Base-by-base conservation (phyloP, 2,329 filamentous ascomycete genomes). In the Verticillium nonalfalfae region DNA sequence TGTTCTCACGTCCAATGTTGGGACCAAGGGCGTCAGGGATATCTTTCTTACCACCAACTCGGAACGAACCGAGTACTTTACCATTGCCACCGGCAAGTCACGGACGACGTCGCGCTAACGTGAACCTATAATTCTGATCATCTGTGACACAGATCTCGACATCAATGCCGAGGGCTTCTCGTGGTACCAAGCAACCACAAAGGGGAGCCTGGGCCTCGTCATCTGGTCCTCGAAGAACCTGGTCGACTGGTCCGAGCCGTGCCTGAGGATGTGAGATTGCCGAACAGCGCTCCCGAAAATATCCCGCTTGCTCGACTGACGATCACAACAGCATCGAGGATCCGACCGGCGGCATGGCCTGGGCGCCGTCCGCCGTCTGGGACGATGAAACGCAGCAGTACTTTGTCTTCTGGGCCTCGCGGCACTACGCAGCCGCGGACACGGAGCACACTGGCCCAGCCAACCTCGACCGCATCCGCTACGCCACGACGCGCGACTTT, bases 401-500 rank as follows among this genome's bases (percentile, higher is more conserved):
- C 68, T 75, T 78, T 18, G 75, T 82, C 56, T 79, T 80, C 68
- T 83, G 80, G 81, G 72, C 81, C 0, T 75, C 75, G 7, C 74
- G 77, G 14, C 70, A 77, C 50, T 84, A 82, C 66, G 66, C 69
- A 1, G 59, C 73, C 2, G 73, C 71, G 15, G 81, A 84, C 61
- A 66, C 76, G 0, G 64, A 68, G 0, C 81, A 84, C 63, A 78
- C 74, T 0, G 81, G 81, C 2, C 65, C 66, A 0, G 74, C 79
- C 0, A 72, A 66, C 7, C 68, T 75, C 0, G 76, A 76, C 59
- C 68, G 71, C 7, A 82, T 83, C 59, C 78, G 81, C 33, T 81
- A 81, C 64, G 77, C 81, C 2, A 77, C 79, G 14, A 84, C 81
- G 1, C 73, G 67, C 15, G 81, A 84, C 67, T 84, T 84, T 63